Base-by-base conservation (phyloP, 2,329 filamentous ascomycete species). In the Alternaria conjuncta region DNA sequence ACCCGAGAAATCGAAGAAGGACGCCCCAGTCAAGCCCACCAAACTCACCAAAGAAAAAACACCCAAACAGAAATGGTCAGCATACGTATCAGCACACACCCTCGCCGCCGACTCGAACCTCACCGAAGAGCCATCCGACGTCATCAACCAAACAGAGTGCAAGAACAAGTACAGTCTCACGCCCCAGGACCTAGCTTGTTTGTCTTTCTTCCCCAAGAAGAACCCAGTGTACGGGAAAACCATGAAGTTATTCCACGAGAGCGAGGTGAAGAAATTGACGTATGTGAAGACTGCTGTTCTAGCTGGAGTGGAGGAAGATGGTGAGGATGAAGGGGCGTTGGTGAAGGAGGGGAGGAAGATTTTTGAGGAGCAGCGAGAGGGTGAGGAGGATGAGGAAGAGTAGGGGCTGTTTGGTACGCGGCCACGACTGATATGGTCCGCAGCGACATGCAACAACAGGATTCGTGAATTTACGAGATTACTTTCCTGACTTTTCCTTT, bases 181-280 rank as follows among this genome's bases (percentile, higher is more conserved):
- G 15, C 65, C 65, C 4, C 25, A 32, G 13, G 69, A 69, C 25
- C 25, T 69, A 13, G 58, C 51, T 5, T 61, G 60, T 8, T 21
- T 69, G 25, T 49, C 63, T 43, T 56, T 59, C 46, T 66, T 66
- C 32, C 57, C 57, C 2, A 69, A 64, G 28, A 57, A 47, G 20
- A 68, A 68, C 13, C 51, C 50, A 1, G 57, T 55, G 30, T 69
- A 71, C 49, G 61, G 65, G 12, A 66, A 66, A 12, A 64, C 32
- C 12, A 64, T 46, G 9, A 70, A 71, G 58, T n/a, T 68, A 10
- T 71, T 69, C 46, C 32, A 63, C 5, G 59, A 59, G n/a, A 36
- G 46, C 5, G 59, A 61, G 36, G 63, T 65, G 10, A 44, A 58
- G 23, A 25, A 10, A 7, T 32, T 70, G 28, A 58, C 49, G 6